These are phyloP conservation scores for Scedosporium aurantiacum DNA, from an alignment of 2,329 filamentous ascomycete species.

Conservation along the genomic window DNA sequence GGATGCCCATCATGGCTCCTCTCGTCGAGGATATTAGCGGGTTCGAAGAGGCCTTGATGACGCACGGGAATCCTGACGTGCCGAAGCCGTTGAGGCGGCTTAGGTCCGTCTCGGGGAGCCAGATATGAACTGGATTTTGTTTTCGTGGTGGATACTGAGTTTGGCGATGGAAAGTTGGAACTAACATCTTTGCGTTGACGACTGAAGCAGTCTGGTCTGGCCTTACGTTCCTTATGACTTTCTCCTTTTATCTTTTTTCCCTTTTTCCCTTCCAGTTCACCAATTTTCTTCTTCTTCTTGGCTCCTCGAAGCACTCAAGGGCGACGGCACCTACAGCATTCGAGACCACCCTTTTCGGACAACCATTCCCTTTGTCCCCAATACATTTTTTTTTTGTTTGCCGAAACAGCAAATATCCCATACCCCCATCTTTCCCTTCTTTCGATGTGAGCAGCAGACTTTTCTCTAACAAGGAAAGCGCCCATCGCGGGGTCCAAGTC, in stretches of 20 bases:
- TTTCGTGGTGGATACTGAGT: not conserved
- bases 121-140: not conserved
- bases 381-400: not conserved
- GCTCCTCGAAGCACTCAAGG: not conserved
- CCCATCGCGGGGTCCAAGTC: not conserved
- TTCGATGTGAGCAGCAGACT: not conserved
- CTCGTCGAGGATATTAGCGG: not conserved
- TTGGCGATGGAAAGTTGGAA: not conserved
- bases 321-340: not conserved
- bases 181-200: not conserved
- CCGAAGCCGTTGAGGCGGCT: not conserved
- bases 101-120: not conserved
- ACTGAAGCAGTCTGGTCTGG: not conserved
- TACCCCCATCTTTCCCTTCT: not conserved
- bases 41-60: not conserved
- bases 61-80: not conserved
- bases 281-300: constrained; percentile 4
- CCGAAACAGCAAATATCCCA: not conserved
- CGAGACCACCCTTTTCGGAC: not conserved
- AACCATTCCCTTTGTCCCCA: not conserved
- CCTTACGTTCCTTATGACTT: not conserved
- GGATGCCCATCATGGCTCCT: constrained; percentile 4
- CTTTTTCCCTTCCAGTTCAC: not conserved
- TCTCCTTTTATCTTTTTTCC: constrained; percentile 2
- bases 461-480: not conserved